Conservation (phyloP, 2,329 filamentous ascomycete genomes). For the Chrysoporthe cubensis region DNA sequence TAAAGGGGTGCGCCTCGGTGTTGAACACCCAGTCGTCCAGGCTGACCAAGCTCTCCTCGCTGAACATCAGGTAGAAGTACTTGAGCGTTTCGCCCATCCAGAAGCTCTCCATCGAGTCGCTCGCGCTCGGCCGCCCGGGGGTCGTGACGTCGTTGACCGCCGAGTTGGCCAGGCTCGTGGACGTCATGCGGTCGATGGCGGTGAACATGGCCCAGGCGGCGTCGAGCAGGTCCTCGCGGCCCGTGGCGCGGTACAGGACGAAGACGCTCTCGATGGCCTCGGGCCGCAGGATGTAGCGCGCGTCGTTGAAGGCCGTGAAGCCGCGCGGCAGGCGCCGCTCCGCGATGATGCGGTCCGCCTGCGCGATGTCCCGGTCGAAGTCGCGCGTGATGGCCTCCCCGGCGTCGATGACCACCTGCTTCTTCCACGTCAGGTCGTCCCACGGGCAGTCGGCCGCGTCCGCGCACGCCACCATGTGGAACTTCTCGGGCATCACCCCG, state of each 20-base stretch:
- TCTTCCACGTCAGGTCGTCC: constrained; percentile 37
- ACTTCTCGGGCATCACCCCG: constrained; percentile 58
- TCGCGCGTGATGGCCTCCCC: constrained; percentile 20
- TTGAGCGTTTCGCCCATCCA: constrained; percentile 29
- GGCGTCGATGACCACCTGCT: constrained; percentile 22
- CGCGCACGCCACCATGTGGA: constrained; percentile 47
- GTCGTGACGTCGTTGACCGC: constrained; percentile 22
- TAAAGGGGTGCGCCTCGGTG: constrained; percentile 29
- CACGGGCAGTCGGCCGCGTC: constrained; percentile 34
- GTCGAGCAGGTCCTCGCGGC: constrained; percentile 20
- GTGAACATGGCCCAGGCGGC: constrained; percentile 27
- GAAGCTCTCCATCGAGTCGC: constrained; percentile 29
- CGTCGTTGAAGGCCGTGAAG: constrained; percentile 18
- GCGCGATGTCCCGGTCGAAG: constrained; percentile 12
- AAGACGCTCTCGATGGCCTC: constrained; percentile 30
- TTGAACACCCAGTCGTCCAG: constrained; percentile 28
- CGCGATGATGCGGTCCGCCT: constrained; percentile 17
- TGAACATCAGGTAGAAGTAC: constrained; percentile 28
- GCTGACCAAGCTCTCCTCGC: constrained; percentile 12
- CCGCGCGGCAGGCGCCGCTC: constrained; percentile 19
- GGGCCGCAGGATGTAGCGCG: constrained; percentile 26
- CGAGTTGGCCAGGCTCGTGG: constrained; percentile 19
- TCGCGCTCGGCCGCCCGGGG: background rate
- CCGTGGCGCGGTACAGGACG: constrained; percentile 24
- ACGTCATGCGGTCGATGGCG: constrained; percentile 19